These are phyloP conservation scores for Pontederia paniculata DNA, from an alignment of 176 grass and related monocot species.

Conservation along the genomic window DNA sequence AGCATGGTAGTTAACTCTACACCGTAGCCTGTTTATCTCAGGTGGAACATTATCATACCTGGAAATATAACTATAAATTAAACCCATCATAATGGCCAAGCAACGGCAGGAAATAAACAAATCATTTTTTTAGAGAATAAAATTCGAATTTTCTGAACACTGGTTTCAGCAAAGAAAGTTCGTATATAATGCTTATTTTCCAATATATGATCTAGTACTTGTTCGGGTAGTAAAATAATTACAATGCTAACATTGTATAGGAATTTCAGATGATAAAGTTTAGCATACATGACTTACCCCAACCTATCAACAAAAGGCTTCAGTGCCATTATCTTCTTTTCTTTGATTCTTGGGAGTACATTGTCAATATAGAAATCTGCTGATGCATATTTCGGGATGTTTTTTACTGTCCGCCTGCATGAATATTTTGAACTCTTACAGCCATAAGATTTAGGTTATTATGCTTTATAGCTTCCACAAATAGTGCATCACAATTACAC, in stretches of 20 bases:
- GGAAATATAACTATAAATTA: constrained; percentile 8
- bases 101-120: background rate
- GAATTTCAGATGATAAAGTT: constrained; percentile 6
- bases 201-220: too few species aligned
- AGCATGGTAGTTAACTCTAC: constrained; percentile 97
- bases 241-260: background rate
- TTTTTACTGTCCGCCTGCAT: constrained; percentile 80
- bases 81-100: background rate
- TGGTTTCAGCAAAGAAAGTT: background rate
- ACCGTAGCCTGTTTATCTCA: constrained; percentile 89
- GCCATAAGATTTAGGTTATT: background rate
- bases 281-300: constrained; percentile 49
- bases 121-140: background rate
- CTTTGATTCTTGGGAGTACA: constrained; percentile 95
- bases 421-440: background rate
- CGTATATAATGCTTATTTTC: too few species aligned
- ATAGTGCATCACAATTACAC: background rate
- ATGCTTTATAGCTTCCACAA: background rate
- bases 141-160: background rate
- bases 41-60: constrained; percentile 99
- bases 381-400: constrained; percentile 92
- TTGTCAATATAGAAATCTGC: constrained; percentile 98
- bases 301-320: constrained; percentile 96
- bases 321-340: constrained; percentile 98
- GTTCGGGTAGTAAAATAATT: too few species aligned